Percentiles rank a stretch among this genome's conserved stretches.
Conservation (phyloP, 2,329 filamentous ascomycete genomes). For the Beauveria sp. region DNA sequence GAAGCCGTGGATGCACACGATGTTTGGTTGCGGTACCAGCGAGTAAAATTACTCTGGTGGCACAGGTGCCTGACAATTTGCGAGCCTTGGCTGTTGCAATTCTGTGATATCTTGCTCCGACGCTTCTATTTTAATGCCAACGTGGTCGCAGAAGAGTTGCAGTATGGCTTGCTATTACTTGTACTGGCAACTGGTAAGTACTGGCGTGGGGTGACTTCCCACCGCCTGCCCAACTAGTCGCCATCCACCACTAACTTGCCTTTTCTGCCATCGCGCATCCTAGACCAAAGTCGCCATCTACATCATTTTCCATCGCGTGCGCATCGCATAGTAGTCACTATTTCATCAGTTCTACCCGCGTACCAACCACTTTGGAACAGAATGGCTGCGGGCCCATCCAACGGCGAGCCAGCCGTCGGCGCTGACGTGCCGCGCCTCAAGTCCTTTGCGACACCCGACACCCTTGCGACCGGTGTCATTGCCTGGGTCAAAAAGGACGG, state of each 20-base stretch:
- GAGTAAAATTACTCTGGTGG: too few relatives aligned
- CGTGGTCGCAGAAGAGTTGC: neutral
- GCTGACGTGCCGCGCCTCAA: slow-evolving; percentile 57
- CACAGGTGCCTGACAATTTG: neutral
- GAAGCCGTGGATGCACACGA: too few relatives aligned
- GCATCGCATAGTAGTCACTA: neutral
- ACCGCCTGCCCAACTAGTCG: slow-evolving; percentile 7
- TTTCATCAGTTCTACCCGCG: neutral
- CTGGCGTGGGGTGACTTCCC: neutral
- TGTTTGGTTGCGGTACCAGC: too few relatives aligned
- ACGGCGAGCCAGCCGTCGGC: slow-evolving; percentile 47
- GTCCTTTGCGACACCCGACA: slow-evolving; percentile 76
- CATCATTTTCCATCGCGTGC: neutral
- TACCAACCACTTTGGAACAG: neutral
- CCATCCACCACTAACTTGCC: slow-evolving; percentile 1
- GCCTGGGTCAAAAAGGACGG: slow-evolving; percentile 64
- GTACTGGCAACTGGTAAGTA: neutral
- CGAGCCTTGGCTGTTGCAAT: too few relatives aligned
- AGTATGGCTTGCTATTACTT: neutral
- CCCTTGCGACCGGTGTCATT: slow-evolving; percentile 57
- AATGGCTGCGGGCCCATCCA: slow-evolving; percentile 44
- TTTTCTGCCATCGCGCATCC: slow-evolving; percentile 1
- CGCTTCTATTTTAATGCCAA: too few relatives aligned
- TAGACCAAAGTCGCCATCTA: neutral
- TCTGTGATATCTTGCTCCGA: too few relatives aligned